These are phyloP conservation scores for Nicotiana benthamiana DNA, from an alignment of 257 asterid species.

Conservation along the genomic window DNA sequence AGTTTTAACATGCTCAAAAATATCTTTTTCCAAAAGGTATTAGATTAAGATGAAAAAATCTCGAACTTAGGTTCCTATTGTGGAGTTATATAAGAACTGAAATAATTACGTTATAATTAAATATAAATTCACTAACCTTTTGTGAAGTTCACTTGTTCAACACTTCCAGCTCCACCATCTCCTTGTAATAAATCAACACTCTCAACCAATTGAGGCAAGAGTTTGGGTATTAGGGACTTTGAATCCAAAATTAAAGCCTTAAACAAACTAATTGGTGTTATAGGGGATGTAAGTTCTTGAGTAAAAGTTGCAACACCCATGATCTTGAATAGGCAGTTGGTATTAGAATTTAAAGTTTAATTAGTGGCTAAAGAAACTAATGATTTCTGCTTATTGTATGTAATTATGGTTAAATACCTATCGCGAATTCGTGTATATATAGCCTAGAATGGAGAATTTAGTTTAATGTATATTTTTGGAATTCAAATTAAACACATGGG, in stretches of 20 bases:
- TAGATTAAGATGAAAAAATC: no score
- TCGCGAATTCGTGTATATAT: neutral
- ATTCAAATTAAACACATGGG: neutral
- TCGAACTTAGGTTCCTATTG: no score
- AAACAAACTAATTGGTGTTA: constrained; percentile 26
- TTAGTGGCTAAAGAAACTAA: neutral
- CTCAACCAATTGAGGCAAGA: constrained; percentile 31
- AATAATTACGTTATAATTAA: no score
- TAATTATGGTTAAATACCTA: neutral
- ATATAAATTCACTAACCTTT: constrained; percentile 17
- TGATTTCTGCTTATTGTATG: no score
- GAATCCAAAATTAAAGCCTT: constrained; percentile 26
- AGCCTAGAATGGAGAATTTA: neutral
- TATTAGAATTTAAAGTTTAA: neutral
- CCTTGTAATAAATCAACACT: constrained; percentile 22
- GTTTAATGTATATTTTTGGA: neutral
- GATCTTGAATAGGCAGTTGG: neutral
- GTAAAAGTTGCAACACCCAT: constrained; percentile 24
- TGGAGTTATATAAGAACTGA: no score
- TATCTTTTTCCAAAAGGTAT: no score
- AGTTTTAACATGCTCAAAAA: no score
- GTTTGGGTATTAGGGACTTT: constrained; percentile 23
- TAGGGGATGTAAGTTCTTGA: constrained; percentile 16
- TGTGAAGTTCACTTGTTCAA: constrained; percentile 19
- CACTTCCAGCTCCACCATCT: constrained; percentile 27